Percentiles rank a stretch among this genome's conserved stretches.
Conservation (phyloP, 1,284 basidiomycete species). For the Austroboletus olivaceoglutinosus region DNA sequence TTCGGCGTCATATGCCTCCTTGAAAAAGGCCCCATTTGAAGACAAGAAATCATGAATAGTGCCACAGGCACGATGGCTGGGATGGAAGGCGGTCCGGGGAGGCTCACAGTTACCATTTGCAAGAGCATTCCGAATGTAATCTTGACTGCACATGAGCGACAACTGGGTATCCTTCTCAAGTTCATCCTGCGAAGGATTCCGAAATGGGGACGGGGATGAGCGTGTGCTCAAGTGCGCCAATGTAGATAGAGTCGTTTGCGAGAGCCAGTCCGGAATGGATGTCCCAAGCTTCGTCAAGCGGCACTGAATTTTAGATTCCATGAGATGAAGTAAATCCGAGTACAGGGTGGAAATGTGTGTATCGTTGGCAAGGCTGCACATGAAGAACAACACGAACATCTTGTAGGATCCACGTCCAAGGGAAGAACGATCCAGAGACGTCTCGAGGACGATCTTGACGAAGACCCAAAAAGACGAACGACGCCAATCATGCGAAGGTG, state of each 20-base stretch:
- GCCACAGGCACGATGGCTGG: not conserved
- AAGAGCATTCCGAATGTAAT: not conserved
- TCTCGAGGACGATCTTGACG: not conserved
- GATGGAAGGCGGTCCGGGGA: not conserved
- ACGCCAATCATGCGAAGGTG: slow-evolving; percentile 1
- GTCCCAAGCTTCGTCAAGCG: no score
- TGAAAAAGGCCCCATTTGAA: slow-evolving; percentile 2
- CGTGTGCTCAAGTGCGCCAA: no score
- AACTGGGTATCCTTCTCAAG: no score
- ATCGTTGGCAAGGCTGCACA: no score
- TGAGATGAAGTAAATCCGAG: slow-evolving; percentile 31
- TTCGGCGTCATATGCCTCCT: no score
- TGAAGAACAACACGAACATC: slow-evolving; percentile 3
- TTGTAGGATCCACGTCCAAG: not conserved
- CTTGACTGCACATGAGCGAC: no score
- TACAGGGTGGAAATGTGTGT: slow-evolving; percentile 10
- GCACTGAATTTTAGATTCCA: slow-evolving; percentile 22
- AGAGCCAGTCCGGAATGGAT: no score
- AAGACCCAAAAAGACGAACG: no score
- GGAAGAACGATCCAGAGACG: not conserved
- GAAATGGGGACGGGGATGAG: not conserved
- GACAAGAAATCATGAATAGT: slow-evolving; percentile 11
- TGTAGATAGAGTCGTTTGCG: no score
- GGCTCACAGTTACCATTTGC: not conserved
- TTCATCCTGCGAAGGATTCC: no score